These are phyloP conservation scores for Casaregolazyma lundiana DNA, from an alignment of 1,139 yeast genomes.

Conservation along the genomic window DNA sequence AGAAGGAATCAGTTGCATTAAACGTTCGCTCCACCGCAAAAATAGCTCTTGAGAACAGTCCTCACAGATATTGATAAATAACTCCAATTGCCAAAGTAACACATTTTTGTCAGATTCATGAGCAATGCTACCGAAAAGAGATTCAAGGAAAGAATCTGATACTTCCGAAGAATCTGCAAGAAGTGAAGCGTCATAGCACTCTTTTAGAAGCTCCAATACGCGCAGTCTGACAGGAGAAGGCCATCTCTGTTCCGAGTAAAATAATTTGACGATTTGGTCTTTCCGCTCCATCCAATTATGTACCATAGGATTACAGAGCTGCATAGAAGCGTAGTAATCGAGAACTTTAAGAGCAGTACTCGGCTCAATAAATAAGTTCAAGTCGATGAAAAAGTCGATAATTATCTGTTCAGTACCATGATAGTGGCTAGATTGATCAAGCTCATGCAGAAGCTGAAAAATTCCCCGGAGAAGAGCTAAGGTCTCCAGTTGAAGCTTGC, in stretches of 20 bases:
- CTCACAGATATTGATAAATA: constrained; percentile 18
- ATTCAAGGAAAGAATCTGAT: constrained; percentile 18
- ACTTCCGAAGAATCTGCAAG: constrained; percentile 20
- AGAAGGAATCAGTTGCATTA: constrained; percentile 19
- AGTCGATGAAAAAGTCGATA: constrained; percentile 41
- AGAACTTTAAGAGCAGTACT: constrained; percentile 42
- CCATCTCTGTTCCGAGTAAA: constrained; percentile 38
- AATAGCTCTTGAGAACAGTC: constrained; percentile 17
- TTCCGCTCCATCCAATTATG: constrained; percentile 52
- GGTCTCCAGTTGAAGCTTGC: constrained; percentile 9
- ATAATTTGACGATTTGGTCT: constrained; percentile 42
- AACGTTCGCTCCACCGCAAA: constrained; percentile 13
- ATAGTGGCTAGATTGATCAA: constrained; percentile 25
- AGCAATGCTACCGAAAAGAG: constrained; percentile 19
- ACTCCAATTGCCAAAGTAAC: constrained; percentile 35
- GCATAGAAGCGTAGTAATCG: constrained; percentile 45
- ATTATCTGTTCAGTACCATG: constrained; percentile 45
- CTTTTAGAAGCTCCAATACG: constrained; percentile 43
- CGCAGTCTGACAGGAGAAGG: constrained; percentile 38
- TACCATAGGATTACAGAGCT: constrained; percentile 50
- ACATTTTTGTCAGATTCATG: constrained; percentile 34
- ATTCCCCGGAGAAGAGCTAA: constrained; percentile 18
- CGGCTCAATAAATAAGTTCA: constrained; percentile 39
- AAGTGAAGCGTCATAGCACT: constrained; percentile 33
- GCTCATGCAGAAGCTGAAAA: constrained; percentile 19